phyloP scores from a whole-genome alignment of 202 grass and related monocot genomes.

The Panicum hallii region DNA sequence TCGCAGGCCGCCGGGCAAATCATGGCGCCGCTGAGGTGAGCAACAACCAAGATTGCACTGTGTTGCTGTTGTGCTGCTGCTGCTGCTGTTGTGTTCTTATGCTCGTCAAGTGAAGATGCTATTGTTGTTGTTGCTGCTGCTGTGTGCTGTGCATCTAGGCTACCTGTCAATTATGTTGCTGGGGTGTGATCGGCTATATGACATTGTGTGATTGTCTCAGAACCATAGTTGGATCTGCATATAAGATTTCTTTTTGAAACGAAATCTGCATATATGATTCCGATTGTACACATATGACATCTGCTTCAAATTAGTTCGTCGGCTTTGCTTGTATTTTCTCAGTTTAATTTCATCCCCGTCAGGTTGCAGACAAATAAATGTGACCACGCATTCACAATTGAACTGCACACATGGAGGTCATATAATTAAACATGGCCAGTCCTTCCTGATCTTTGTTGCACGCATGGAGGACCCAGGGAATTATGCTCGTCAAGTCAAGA shows the following conservation, averaged over 20 bases:
- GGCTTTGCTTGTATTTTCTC: background rate
- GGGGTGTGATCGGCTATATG: background rate
- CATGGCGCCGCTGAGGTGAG: slow-evolving; percentile 14
- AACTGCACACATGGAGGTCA: background rate
- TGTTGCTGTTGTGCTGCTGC: too few species aligned
- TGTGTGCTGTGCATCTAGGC: background rate
- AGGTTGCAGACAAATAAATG: background rate
- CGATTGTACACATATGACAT: background rate
- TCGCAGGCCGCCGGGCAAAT: background rate
- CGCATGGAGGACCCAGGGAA: background rate
- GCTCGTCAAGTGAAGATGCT: too few species aligned
- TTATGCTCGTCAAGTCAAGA: background rate
- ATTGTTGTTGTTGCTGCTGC: too few species aligned
- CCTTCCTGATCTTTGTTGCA: background rate
- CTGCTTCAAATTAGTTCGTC: background rate
- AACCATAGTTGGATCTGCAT: background rate
- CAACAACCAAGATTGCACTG: background rate
- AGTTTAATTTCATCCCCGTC: background rate
- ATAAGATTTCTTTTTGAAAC: too few species aligned
- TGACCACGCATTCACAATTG: background rate
- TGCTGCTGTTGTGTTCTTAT: too few species aligned
- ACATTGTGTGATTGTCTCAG: background rate
- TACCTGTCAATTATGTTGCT: background rate
- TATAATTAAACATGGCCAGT: background rate
- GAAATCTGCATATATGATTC: background rate